phyloP scores from a whole-genome alignment of 1,284 basidiomycete genomes.

The Takashimella tepidaria region DNA sequence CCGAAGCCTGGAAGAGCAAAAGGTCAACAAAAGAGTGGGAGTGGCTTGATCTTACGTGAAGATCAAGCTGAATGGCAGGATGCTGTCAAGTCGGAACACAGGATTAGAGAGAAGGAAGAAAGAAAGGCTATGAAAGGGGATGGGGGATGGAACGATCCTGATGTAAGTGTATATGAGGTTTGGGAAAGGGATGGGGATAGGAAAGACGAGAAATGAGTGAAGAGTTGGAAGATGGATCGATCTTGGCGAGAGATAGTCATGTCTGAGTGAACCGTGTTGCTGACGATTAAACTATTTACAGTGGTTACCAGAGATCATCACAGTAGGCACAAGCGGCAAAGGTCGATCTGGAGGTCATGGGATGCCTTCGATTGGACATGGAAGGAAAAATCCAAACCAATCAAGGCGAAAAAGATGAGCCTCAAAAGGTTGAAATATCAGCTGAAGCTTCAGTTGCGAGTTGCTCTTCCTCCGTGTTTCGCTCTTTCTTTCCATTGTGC shows the following conservation, averaged over 20 bases:
- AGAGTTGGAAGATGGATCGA: not conserved
- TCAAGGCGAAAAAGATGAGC: slow-evolving; percentile 52
- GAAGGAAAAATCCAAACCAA: slow-evolving; percentile 81
- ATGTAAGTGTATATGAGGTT: slow-evolving; percentile 53
- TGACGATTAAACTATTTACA: slow-evolving; percentile 20
- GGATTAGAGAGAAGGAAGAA: slow-evolving; percentile 70
- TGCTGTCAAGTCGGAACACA: slow-evolving; percentile 69
- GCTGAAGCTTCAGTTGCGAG: no score
- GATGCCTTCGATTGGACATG: slow-evolving; percentile 77
- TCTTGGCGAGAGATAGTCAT: not conserved
- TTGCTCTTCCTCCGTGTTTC: no score
- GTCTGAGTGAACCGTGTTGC: no score
- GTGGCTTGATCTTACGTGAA: slow-evolving; percentile 74
- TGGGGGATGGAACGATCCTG: slow-evolving; percentile 84
- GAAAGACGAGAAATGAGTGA: not conserved
- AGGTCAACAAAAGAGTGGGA: slow-evolving; percentile 64
- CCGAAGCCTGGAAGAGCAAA: slow-evolving; percentile 87
- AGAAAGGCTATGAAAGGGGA: slow-evolving; percentile 60
- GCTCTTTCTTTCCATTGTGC: no score
- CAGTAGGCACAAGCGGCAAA: slow-evolving; percentile 67
- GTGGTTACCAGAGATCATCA: slow-evolving; percentile 83
- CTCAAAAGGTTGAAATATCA: no score
- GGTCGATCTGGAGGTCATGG: slow-evolving; percentile 59
- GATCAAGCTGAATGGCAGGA: slow-evolving; percentile 82
- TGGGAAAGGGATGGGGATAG: not conserved